Evolutionary conservation across 2,329 filamentous ascomycete genomes (phyloP).

Genomic region (Alternaria gansuensis): DNA sequence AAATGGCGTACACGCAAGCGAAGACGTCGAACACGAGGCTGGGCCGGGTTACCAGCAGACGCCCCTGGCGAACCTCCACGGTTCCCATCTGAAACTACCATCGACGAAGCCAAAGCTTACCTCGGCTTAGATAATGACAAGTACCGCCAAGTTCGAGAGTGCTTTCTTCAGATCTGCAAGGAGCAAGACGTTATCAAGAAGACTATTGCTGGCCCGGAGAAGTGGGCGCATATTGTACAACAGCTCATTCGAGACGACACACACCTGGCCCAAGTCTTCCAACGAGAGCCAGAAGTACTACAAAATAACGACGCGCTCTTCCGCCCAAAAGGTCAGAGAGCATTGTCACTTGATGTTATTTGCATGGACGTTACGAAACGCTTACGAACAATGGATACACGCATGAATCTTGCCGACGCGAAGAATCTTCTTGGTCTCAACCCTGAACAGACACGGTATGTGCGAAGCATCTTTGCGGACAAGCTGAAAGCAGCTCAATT

Average conservation of each 20-base stretch:
- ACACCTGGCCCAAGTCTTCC: constrained; percentile 71
- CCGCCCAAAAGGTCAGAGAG: constrained; percentile 63
- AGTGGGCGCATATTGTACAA: constrained; percentile 76
- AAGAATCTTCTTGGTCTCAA: constrained; percentile 76
- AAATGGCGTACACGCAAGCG: constrained; percentile 71
- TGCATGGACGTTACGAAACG: constrained; percentile 84
- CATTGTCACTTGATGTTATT: constrained; percentile 77
- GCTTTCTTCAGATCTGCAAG: constrained; percentile 75
- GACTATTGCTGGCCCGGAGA: constrained; percentile 74
- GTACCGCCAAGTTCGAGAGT: constrained; percentile 71
- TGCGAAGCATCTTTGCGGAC: constrained; percentile 72
- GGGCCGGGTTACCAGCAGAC: constrained; percentile 73
- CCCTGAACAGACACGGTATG: constrained; percentile 70
- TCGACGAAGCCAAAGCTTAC: constrained; percentile 78
- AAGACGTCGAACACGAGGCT: constrained; percentile 72
- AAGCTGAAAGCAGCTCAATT: constrained; percentile 73
- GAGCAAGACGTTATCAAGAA: constrained; percentile 76
- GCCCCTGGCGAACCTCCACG: constrained; percentile 73
- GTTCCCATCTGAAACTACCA: constrained; percentile 83
- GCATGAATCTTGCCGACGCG: constrained; percentile 77
- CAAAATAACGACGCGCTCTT: constrained; percentile 46
- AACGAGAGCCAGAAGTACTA: constrained; percentile 63
- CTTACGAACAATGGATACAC: constrained; percentile 70
- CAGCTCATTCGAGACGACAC: constrained; percentile 70
- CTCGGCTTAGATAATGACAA: constrained; percentile 69